Percentiles rank a stretch among this genome's conserved stretches.
Conservation (phyloP, 345 rosid genomes). For the Ailanthus altissimus region DNA sequence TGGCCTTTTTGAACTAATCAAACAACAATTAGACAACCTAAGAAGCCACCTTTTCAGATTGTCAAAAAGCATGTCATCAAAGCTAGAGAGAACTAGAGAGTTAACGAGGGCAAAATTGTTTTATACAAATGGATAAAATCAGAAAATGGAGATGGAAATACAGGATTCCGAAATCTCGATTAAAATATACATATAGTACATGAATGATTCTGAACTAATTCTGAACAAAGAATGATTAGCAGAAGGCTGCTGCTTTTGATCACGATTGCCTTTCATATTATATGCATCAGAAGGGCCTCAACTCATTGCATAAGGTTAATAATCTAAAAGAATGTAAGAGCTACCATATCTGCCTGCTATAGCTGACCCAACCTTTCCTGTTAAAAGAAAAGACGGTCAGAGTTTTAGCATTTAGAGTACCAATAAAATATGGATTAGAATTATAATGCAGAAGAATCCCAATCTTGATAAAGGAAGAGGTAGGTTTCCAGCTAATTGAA, state of each 20-base stretch:
- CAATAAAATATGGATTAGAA: conserved; percentile 16
- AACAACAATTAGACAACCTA: background rate
- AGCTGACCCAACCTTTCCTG: conserved; percentile 85
- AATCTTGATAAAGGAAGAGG: background rate
- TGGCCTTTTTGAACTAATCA: background rate
- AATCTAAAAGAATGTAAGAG: background rate
- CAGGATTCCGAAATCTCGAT: background rate
- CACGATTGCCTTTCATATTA: background rate
- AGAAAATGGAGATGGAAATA: background rate
- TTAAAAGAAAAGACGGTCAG: conserved; percentile 28
- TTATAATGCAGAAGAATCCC: background rate
- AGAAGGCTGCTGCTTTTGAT: background rate
- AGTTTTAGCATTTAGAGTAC: conserved; percentile 21
- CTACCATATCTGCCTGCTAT: conserved; percentile 33
- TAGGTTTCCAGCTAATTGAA: background rate
- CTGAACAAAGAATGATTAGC: background rate
- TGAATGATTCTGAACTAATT: background rate
- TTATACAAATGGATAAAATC: background rate
- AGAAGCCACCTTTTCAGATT: background rate
- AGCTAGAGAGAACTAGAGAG: background rate
- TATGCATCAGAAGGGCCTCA: background rate
- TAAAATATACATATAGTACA: conserved; percentile 15
- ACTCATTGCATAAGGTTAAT: background rate
- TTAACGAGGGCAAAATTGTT: background rate
- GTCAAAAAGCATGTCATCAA: background rate